phyloP scores from a whole-genome alignment of 139 green algal genomes.

The Tetraselmis striata region DNA sequence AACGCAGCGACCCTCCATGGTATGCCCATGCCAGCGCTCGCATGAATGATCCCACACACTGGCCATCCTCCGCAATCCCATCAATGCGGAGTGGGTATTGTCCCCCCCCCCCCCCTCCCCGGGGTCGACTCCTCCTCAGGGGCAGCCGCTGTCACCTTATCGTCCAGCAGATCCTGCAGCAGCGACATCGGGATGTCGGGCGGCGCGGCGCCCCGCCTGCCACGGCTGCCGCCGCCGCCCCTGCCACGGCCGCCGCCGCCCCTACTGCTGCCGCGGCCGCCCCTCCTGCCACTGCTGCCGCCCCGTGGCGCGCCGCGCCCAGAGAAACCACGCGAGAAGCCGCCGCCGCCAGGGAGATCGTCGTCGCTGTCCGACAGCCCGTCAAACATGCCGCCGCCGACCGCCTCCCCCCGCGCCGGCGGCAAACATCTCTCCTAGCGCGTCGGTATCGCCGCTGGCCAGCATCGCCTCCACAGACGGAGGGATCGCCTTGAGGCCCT shows the following conservation, averaged over 20 bases:
- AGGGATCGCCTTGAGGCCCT: constrained; percentile 29
- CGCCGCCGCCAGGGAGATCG: not conserved
- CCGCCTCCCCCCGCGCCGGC: constrained; percentile 14
- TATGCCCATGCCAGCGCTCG: no score
- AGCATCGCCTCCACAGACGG: constrained; percentile 25
- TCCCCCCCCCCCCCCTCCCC: no score
- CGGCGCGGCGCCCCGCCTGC: no score
- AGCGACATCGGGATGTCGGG: not conserved
- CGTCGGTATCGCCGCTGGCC: constrained; percentile 1
- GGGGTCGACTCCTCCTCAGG: no score
- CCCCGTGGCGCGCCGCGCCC: not conserved
- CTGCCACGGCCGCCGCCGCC: no score
- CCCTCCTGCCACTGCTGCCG: not conserved
- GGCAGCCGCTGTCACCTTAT: not conserved
- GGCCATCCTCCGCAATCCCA: no score
- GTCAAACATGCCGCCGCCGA: constrained; percentile 12
- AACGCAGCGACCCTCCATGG: no score
- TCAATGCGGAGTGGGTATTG: no score
- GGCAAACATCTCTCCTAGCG: constrained; percentile 5
- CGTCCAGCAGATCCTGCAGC: constrained; percentile 4
- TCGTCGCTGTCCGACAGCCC: constrained; percentile 2
- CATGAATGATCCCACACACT: no score
- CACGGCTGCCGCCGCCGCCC: not conserved
- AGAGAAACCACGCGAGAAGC: not conserved
- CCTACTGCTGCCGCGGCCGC: no score